Percentiles rank a stretch among this genome's conserved stretches.
phyloP scores from a whole-genome alignment of 192 early-diverging fungal genomes.

The Podochytrium sp. region DNA sequence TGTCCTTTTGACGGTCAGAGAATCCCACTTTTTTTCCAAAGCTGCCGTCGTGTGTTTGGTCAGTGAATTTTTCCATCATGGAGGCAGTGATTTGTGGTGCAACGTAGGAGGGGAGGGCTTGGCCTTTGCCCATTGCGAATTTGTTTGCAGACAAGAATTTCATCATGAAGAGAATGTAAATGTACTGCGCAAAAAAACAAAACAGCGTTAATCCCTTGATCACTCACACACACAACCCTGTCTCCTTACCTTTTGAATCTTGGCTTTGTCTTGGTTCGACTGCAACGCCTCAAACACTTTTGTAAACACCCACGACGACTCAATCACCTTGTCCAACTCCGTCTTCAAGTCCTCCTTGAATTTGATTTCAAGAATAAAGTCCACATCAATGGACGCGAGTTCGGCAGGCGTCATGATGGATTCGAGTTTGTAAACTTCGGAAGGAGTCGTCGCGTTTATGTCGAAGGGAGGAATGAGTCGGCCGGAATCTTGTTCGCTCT shows the following conservation, averaged over 20 bases:
- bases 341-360: conserved; percentile 37
- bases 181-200: conserved; percentile 38
- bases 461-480: conserved; percentile 83
- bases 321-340: conserved; percentile 27
- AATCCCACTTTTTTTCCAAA: conserved; percentile 51
- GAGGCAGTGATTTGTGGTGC: conserved; percentile 48
- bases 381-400: conserved; percentile 67
- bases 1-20: conserved; percentile 65
- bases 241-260: conserved; percentile 33
- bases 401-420: conserved; percentile 69
- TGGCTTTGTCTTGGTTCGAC: conserved; percentile 28
- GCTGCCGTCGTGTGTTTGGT: neutral
- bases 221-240: neutral
- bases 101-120: conserved; percentile 48
- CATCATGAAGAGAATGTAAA: conserved; percentile 83
- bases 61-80: neutral
- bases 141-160: conserved; percentile 60
- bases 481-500: conserved; percentile 43
- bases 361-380: conserved; percentile 44
- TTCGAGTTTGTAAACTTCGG: conserved; percentile 82
- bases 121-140: conserved; percentile 54
- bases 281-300: conserved; percentile 29
- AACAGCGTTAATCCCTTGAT: neutral
- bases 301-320: conserved; percentile 40
- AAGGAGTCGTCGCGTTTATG: conserved; percentile 62